Evolutionary conservation across 2,329 filamentous ascomycete species (phyloP).

Genomic region (Clonostachys solani): DNA sequence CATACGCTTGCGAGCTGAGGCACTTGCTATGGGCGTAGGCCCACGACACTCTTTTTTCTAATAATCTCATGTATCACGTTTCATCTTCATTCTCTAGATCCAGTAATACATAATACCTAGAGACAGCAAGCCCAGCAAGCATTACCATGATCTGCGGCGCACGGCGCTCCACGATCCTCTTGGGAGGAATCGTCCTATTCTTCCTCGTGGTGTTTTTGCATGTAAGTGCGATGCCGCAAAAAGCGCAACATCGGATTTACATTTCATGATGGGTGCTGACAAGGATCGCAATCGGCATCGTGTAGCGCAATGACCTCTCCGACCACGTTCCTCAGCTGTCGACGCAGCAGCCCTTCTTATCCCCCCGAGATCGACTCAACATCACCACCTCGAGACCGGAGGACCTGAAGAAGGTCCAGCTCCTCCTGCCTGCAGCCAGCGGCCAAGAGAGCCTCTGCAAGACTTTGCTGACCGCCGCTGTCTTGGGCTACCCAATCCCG

Average conservation of each 20-base stretch:
- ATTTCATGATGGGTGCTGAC: not conserved
- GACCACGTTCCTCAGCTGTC: not conserved
- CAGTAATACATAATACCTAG: no score
- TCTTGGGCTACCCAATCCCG: conserved; percentile 19
- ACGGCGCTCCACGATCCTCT: conserved; percentile 1
- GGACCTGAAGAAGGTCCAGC: conserved; percentile 8
- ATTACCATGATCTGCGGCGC: not conserved
- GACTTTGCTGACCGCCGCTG: conserved; percentile 17
- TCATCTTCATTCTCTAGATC: no score
- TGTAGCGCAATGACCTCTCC: conserved; percentile 1
- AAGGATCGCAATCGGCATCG: not conserved
- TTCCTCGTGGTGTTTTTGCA: conserved; percentile 1
- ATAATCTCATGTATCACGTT: no score
- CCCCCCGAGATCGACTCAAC: conserved; percentile 1
- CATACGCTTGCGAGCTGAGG: no score
- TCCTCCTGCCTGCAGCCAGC: conserved; percentile 18
- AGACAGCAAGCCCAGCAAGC: not conserved
- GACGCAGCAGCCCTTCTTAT: not conserved
- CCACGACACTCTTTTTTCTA: no score
- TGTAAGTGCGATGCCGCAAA: no score
- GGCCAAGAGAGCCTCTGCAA: conserved; percentile 19
- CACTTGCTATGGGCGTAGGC: no score
- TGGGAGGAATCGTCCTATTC: conserved; percentile 1
- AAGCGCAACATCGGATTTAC: no score
- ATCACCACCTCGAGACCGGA: not conserved